Percentiles rank a stretch among this genome's conserved stretches.
These are phyloP conservation scores for Crithidia thermophila DNA, from an alignment of 208 protist species.

Conservation along the genomic window DNA sequence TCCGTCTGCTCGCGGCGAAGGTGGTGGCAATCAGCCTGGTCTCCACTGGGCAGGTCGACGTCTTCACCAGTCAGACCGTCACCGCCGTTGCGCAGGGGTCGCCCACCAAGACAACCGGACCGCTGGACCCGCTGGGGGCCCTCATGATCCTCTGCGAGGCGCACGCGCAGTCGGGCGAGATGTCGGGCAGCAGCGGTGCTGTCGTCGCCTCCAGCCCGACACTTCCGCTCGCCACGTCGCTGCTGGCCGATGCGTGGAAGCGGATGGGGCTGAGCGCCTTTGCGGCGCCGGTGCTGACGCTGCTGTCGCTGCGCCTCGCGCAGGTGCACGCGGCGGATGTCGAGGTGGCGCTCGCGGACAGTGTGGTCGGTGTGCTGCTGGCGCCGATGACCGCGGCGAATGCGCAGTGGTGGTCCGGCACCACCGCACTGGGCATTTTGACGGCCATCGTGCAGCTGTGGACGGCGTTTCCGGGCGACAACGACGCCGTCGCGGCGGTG, in stretches of 20 bases:
- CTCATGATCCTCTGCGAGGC: slow-evolving; percentile 35
- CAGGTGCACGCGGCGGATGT: slow-evolving; percentile 22
- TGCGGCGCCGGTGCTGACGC: slow-evolving; percentile 9
- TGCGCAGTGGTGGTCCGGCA: slow-evolving; percentile 25
- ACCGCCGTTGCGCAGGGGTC: slow-evolving; percentile 14
- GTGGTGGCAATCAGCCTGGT: slow-evolving; percentile 32
- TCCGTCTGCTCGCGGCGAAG: slow-evolving; percentile 42
- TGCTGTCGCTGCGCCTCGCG: slow-evolving; percentile 24
- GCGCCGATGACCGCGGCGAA: slow-evolving; percentile 24
- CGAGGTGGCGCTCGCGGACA: slow-evolving; percentile 26
- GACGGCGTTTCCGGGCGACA: slow-evolving; percentile 5
- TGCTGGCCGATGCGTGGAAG: slow-evolving; percentile 43
- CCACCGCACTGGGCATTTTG: slow-evolving; percentile 14
- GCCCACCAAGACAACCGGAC: background rate
- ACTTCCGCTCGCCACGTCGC: slow-evolving; percentile 60
- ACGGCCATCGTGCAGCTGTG: slow-evolving; percentile 28
- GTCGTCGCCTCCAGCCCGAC: slow-evolving; percentile 18
- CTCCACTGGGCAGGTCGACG: slow-evolving; percentile 27
- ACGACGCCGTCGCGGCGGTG: background rate
- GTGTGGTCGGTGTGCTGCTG: slow-evolving; percentile 18
- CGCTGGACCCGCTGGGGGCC: slow-evolving; percentile 21
- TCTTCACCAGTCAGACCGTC: slow-evolving; percentile 35
- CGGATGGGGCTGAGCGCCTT: slow-evolving; percentile 12
- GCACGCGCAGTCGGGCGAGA: slow-evolving; percentile 23
- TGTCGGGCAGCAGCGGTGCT: background rate